A percentile compares a stretch with the other conserved stretches of the same genome.
phyloP scores from a whole-genome alignment of 2,329 filamentous ascomycete genomes.

The Boeremia exigua region DNA sequence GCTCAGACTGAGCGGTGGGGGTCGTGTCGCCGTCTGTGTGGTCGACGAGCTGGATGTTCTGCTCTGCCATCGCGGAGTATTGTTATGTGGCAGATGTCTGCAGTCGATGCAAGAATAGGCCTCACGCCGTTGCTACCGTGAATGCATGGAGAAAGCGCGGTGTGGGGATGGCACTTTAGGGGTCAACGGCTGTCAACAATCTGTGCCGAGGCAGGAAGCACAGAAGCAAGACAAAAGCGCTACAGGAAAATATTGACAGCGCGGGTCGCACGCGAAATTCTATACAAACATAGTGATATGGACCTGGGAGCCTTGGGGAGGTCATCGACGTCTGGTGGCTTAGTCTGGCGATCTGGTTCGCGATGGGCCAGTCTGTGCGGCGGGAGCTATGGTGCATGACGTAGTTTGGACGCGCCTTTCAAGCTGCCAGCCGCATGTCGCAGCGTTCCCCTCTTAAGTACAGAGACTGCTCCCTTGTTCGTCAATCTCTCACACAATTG shows the following conservation, averaged over 20 bases:
- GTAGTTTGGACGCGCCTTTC: conserved; percentile 5
- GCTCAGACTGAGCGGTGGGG: conserved; percentile 28
- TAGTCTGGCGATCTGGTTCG: conserved; percentile 17
- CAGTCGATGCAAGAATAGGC: conserved; percentile 21
- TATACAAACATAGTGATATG: conserved; percentile 4
- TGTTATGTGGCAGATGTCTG: background rate
- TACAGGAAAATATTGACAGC: background rate
- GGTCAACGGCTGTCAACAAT: conserved; percentile 20
- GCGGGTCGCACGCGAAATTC: background rate
- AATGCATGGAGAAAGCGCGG: conserved; percentile 34
- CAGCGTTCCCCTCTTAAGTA: conserved; percentile 36
- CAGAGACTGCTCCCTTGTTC: conserved; percentile 12
- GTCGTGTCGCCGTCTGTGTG: conserved; percentile 50
- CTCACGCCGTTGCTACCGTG: conserved; percentile 35
- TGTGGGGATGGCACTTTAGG: conserved; percentile 23
- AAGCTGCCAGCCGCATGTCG: conserved; percentile 19
- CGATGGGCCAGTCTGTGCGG: conserved; percentile 14
- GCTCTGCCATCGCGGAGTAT: conserved; percentile 51
- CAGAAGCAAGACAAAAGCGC: conserved; percentile 8
- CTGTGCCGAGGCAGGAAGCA: conserved; percentile 5
- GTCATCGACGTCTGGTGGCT: conserved; percentile 1
- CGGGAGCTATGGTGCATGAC: conserved; percentile 11
- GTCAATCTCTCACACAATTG: conserved; percentile 11
- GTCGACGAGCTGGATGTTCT: conserved; percentile 74
- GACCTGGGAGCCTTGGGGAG: background rate